These are phyloP conservation scores for Kodamaea fungicola DNA, from an alignment of 1,139 yeast species.

Conservation along the genomic window DNA sequence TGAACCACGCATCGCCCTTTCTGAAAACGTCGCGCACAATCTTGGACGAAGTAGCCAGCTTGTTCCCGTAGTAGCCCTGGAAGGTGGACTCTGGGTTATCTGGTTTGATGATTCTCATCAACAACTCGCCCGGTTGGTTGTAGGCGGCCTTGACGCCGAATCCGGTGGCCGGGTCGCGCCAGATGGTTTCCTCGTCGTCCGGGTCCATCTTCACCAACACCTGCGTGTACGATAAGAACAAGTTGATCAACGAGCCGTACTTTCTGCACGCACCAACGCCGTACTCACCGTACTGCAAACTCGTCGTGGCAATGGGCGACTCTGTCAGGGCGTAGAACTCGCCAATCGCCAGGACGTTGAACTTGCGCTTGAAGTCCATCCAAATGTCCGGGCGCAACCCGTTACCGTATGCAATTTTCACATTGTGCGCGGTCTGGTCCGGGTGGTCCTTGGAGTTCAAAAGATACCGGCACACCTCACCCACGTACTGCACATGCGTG, in stretches of 20 bases:
- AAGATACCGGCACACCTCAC: constrained; percentile 90
- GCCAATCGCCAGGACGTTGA: constrained; percentile 72
- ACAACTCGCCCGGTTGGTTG: constrained; percentile 82
- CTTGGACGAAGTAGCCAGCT: constrained; percentile 74
- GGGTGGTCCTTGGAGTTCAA: constrained; percentile 61
- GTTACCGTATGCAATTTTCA: constrained; percentile 81
- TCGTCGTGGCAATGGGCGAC: constrained; percentile 87
- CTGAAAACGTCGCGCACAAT: constrained; percentile 68
- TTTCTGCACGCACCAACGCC: constrained; percentile 90
- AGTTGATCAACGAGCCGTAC: constrained; percentile 65
- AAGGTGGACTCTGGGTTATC: constrained; percentile 64
- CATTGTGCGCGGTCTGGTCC: constrained; percentile 66
- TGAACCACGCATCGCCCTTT: constrained; percentile 89
- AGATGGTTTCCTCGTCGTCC: constrained; percentile 69
- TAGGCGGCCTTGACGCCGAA: constrained; percentile 34
- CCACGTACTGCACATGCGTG: constrained; percentile 88
- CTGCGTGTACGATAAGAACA: constrained; percentile 55
- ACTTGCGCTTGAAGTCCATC: constrained; percentile 73
- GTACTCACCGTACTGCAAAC: constrained; percentile 69
- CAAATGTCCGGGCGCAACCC: constrained; percentile 94
- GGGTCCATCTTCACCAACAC: constrained; percentile 73
- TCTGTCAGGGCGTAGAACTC: constrained; percentile 96
- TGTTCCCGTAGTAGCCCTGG: constrained; percentile 87
- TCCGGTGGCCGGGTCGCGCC: constrained; percentile 70
- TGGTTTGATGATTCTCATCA: constrained; percentile 71